Evolutionary conservation across 1,139 yeast species (phyloP), one percentile per base, ranked within the genome.

Genomic region (Candida tetrigidarum): DNA sequence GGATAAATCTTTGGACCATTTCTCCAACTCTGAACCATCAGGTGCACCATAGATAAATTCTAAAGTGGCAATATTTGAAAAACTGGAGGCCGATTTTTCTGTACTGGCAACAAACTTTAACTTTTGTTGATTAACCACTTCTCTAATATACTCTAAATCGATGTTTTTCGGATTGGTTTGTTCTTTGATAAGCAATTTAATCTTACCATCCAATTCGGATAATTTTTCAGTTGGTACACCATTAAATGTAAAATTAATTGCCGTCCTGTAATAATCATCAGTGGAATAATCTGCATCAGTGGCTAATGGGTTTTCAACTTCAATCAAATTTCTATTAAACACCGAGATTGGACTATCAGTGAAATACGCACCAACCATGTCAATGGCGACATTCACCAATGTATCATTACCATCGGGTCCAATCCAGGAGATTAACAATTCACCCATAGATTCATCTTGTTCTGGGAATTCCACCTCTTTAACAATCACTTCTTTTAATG

Each of bases 361-460:
- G 47, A 93, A 76, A 60, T 91, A 93, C 20, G 81, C 75, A n/a
- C 91, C 81, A 9, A 92, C 53, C 50, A 86, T 75, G 41, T 87
- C 88, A 12, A 88, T 62, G 0, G 97, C 97, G 35, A 82, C 72
- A 56, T 81, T 84, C 10, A 68, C 67, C 18, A 83, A 60, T 14
- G 73, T 62, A 39, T 86, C 82, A 14, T 67, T 62, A 25, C 79
- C 78, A 14, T 71, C 66, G 2, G 96, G 96, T 8, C 98, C 98
- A 44, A 89, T 76, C 96, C 97, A 93, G 2, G 87, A 71, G 28
- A 93, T 67, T 26, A 78, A 61, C 1, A 89, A 62, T 56, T 89
- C 96, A 25, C 97, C 96, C 66, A 83, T 81, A 5, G 88, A 76
- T 62, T 91, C 97, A 59, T 91, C 97, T 45, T 81, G 77, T 55